Evolutionary conservation across 495 filamentous ascomycete species (phyloP).

Genomic region (Hyaloscypha bicolor): DNA sequence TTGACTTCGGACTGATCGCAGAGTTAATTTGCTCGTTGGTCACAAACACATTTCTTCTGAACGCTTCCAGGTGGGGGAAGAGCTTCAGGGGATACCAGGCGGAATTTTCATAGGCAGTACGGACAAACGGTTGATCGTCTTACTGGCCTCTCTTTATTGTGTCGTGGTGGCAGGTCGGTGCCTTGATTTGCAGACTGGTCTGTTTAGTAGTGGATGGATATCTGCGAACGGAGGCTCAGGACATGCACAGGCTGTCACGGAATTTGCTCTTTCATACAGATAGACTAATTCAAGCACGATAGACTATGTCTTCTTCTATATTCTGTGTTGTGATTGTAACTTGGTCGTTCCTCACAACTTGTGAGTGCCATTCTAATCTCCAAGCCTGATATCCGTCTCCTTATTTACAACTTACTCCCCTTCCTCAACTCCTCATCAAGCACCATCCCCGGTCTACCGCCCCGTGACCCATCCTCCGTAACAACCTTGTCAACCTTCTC

Average conservation of each 20-base stretch:
- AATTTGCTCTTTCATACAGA: conserved; percentile 3
- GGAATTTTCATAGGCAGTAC: conserved; percentile 1
- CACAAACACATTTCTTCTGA: conserved; percentile 10
- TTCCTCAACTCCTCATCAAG: conserved; percentile 54
- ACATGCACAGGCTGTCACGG: neutral
- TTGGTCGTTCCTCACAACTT: neutral
- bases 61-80: conserved; percentile 20
- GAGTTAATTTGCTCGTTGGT: conserved; percentile 23
- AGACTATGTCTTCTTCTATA: neutral
- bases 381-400: neutral
- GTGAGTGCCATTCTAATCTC: no score
- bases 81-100: conserved; percentile 24
- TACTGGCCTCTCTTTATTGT: conserved; percentile 8
- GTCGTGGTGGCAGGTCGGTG: neutral
- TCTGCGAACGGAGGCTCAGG: conserved; percentile 3
- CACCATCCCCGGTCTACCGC: conserved; percentile 55
- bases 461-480: conserved; percentile 69
- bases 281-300: conserved; percentile 15
- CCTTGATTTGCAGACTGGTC: neutral
- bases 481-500: conserved; percentile 42
- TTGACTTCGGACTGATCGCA: conserved; percentile 28
- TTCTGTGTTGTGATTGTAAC: neutral
- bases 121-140: conserved; percentile 5
- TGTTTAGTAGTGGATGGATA: conserved; percentile 20
- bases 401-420: conserved; percentile 5